These are phyloP conservation scores for Lasiodiplodia gonubiensis DNA, from an alignment of 2,329 filamentous ascomycete species.

Conservation along the genomic window DNA sequence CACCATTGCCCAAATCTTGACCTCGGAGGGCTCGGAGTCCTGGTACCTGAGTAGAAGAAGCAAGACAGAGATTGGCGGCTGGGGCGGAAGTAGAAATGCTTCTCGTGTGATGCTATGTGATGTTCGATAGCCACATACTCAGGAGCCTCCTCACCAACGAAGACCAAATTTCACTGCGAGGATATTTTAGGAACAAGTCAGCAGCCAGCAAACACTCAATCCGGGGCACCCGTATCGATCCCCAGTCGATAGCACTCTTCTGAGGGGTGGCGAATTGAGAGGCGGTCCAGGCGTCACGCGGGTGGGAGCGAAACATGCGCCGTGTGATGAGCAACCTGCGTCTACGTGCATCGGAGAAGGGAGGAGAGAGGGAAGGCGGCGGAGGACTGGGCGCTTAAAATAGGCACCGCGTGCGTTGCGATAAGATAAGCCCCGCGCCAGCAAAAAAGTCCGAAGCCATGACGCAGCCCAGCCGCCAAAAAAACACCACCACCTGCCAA, in stretches of 20 bases:
- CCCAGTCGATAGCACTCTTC: constrained; percentile 8
- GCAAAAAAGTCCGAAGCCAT: constrained; percentile 26
- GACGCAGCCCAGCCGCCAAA: constrained; percentile 12
- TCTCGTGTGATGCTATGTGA: background rate
- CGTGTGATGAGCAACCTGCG: constrained; percentile 11
- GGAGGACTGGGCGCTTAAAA: constrained; percentile 15
- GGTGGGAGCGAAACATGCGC: constrained; percentile 1
- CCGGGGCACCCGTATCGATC: background rate
- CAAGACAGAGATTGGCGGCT: background rate
- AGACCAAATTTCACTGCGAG: background rate
- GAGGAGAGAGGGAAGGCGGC: constrained; percentile 11
- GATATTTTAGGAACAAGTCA: constrained; percentile 20
- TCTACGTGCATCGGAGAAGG: constrained; percentile 4
- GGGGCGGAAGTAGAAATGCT: background rate
- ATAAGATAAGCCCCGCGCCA: constrained; percentile 22
- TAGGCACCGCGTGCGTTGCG: constrained; percentile 15
- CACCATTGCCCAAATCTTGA: background rate
- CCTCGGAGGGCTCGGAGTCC: background rate
- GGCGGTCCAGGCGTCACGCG: constrained; percentile 7
- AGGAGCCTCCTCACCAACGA: background rate
- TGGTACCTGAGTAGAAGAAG: background rate
- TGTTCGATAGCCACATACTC: background rate
- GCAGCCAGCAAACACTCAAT: background rate
- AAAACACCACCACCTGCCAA: constrained; percentile 26
- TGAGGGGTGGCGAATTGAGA: background rate